Evolutionary conservation across 371 early-diverging fungal species (phyloP), one percentile per base, ranked within the genome.

Genomic region (Apophysomyces sp.): DNA sequence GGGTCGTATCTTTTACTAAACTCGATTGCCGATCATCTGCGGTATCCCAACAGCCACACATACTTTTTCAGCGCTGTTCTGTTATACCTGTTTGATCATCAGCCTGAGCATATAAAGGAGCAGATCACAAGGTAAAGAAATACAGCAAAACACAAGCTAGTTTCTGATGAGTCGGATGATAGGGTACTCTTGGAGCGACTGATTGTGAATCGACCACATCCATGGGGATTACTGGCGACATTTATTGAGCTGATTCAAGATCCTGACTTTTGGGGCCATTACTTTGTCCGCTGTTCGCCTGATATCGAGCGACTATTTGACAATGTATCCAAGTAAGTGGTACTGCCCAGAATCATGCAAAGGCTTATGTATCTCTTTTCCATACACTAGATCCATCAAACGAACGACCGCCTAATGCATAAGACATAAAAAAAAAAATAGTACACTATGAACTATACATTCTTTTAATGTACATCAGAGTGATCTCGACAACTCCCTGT

Each of bases 41-140:
- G 99, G 63, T 97, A 93, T 81, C 98, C 99, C 32, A 97, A 95
- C 79, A 88, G 89, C 53, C 98, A 98, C 72, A 97, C 97, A 18
- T 89, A 90, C 72, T 95, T 91, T 73, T 95, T 95, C 71, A 92
- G 92, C 68, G 81, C 81, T 39, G 80, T 85, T 29, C 71, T 96
- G 40, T 76, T 96, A 40, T 86, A 87, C 66, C 81, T 96, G 54
- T 97, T 95, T 73, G 82, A 85, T 18, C 62, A 66, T 21, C 69
- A 44, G 88, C 90, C 74, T 8, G 68, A 74, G 28, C 21, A 27
- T 1, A 87, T 95, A 60, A 93, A 94, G 74, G 98, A 98, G 77
- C 94, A 94, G 67, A 94, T 97, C 60, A 95, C 96, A n/a, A 77
- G 79, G 73, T 68, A 61, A 59, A 28, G 21, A 21, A 6, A 8